Conservation (phyloP, 345 rosid genomes). For the Toxicodendron radicans region DNA sequence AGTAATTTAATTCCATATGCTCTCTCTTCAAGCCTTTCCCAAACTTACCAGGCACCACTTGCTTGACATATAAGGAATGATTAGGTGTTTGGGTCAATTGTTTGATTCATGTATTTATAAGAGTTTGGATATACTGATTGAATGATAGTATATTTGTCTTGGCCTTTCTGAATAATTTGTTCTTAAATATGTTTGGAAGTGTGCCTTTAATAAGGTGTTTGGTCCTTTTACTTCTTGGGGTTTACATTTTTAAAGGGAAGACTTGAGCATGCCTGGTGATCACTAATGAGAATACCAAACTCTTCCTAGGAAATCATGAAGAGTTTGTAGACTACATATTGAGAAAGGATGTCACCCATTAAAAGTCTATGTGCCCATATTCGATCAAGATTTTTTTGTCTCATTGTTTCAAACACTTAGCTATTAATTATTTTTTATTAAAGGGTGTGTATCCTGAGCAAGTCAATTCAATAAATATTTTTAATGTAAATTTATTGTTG, state of each 20-base stretch:
- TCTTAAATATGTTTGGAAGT: neutral
- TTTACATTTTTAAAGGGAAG: neutral
- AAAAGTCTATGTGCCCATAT: neutral
- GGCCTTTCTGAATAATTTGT: neutral
- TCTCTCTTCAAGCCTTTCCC: neutral
- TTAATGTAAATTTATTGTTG: no score
- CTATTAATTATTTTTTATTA: neutral
- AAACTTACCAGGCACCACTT: conserved; percentile 20
- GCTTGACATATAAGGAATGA: conserved; percentile 32
- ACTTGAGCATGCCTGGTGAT: no score
- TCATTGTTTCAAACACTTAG: neutral
- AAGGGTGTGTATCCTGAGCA: neutral
- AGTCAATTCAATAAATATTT: neutral
- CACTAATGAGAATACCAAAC: no score
- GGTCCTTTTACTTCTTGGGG: neutral
- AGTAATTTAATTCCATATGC: conserved; percentile 6
- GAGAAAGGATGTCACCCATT: conserved; percentile 39
- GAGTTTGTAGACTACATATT: conserved; percentile 75
- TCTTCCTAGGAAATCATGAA: no score
- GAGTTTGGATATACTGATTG: neutral
- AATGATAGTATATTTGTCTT: neutral
- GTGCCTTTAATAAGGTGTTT: neutral
- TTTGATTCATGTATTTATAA: neutral
- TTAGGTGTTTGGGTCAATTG: neutral
- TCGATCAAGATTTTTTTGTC: neutral